Base-by-base conservation (phyloP, 2,329 filamentous ascomycete species). In the Aureobasidium vineae region DNA sequence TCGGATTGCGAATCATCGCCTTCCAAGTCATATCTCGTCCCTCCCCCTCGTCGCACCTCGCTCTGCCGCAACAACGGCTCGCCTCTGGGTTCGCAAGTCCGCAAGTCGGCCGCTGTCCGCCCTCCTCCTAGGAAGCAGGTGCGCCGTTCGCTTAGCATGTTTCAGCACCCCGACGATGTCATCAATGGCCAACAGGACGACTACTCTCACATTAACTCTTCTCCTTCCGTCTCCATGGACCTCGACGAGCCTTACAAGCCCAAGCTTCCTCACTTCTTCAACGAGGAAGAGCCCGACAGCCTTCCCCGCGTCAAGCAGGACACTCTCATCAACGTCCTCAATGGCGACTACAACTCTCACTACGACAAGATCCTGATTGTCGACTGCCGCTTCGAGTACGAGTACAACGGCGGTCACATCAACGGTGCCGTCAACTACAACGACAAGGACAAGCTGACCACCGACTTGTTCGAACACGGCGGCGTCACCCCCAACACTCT, bases 361-460 rank as follows among this genome's bases (percentile, higher is more conserved):
- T 98, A 90, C 76, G 88, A 92, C 68, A 86, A 93, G 75, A 88
- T 91, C 76, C 86, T 96, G 78, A 84, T 99, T 73, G 89, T 99
- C 73, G 95, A 99, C 78, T 99, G 95, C 77, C 90, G 95, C 23
- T 99, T 99, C 76, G 95, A 99, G 82, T 99, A 99, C 77, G 95
- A 99, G 79, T 99, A 96, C 76, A 90, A 97, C 19, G 95, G 95
- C 66, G 95, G 95, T 40, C 95, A 99, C 77, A 97, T 99, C 75
- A 86, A 92, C 71, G 90, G 90, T 21, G 95, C 95, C 50, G 83
- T 97, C 79, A 99, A 99, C 82, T 95, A 92, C 82, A 98, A 97
- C 79, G 92, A 97, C 81, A 97, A 97, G 79, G 94, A 99, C 73
- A 81, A 90, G 68, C 83, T 99, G 67, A 87, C 92, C 10, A 83